Percentiles rank a stretch among this genome's conserved stretches.
phyloP scores from a whole-genome alignment of 768 basidiomycete genomes.

The Mycena galopus region DNA sequence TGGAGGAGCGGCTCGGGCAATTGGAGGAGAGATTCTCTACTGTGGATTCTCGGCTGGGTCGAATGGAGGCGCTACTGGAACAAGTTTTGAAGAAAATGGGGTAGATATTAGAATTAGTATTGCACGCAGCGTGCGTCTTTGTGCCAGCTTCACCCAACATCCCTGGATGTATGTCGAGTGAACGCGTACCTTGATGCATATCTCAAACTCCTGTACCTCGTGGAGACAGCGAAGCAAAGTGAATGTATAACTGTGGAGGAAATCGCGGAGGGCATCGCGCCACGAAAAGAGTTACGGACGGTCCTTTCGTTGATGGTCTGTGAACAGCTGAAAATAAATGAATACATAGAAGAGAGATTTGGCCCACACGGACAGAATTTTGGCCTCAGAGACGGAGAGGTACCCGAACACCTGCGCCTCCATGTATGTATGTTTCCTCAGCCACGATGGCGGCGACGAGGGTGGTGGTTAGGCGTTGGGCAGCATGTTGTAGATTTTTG shows the following conservation, averaged over 20 bases:
- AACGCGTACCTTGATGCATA: neutral
- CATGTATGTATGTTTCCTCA: neutral
- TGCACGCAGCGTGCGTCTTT: neutral
- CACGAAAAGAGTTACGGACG: neutral
- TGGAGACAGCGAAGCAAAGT: neutral
- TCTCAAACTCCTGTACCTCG: neutral
- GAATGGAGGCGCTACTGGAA: slow-evolving; percentile 63
- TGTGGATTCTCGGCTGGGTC: slow-evolving; percentile 25
- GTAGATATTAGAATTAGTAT: neutral
- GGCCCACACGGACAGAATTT: neutral
- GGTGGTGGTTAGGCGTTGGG: neutral
- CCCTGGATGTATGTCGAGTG: too few species aligned
- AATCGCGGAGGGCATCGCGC: neutral
- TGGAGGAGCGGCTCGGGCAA: slow-evolving; percentile 37
- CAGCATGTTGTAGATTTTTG: neutral
- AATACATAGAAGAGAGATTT: neutral
- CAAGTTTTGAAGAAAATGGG: slow-evolving; percentile 26
- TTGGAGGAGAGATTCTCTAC: slow-evolving; percentile 34
- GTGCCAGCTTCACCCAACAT: neutral
- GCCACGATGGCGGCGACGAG: neutral
- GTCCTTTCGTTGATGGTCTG: neutral
- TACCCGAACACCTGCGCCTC: neutral
- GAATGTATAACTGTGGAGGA: neutral
- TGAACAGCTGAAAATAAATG: neutral
- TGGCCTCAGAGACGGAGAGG: neutral